These are phyloP conservation scores for Tylopilus orsonianus DNA, from an alignment of 1,284 basidiomycete genomes.

Conservation along the genomic window DNA sequence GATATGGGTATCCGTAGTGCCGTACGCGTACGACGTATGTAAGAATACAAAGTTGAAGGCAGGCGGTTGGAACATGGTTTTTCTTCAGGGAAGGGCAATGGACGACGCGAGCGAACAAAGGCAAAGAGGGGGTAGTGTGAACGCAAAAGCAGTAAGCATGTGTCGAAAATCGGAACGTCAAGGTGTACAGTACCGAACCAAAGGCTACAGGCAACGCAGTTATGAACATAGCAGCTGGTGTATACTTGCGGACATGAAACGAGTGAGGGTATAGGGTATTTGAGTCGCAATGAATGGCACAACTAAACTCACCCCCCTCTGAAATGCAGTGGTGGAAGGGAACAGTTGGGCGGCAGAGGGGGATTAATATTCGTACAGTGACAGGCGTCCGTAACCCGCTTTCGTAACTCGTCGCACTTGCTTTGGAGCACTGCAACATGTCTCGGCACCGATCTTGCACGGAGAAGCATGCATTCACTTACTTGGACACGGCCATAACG, in stretches of 20 bases:
- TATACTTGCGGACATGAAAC: slow-evolving; percentile 29
- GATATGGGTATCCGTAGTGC: slow-evolving; percentile 14
- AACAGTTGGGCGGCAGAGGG: slow-evolving; percentile 39
- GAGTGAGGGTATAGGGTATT: slow-evolving; percentile 31
- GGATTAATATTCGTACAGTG: slow-evolving; percentile 39
- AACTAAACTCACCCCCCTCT: slow-evolving; percentile 25
- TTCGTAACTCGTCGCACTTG: slow-evolving; percentile 46
- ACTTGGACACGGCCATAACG: slow-evolving; percentile 71
- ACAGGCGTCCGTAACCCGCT: slow-evolving; percentile 48
- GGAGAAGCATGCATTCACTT: slow-evolving; percentile 24
- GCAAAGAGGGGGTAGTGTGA: slow-evolving; percentile 13
- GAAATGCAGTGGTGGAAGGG: slow-evolving; percentile 36
- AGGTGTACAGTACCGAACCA: slow-evolving; percentile 31
- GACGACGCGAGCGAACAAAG: slow-evolving; percentile 9
- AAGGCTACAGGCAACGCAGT: slow-evolving; percentile 28
- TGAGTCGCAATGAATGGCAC: slow-evolving; percentile 1
- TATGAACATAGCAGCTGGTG: slow-evolving; percentile 28
- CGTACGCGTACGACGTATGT: slow-evolving; percentile 14
- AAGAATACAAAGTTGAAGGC: slow-evolving; percentile 18
- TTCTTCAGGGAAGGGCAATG: neutral
- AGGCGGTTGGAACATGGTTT: neutral
- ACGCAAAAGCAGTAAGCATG: slow-evolving; percentile 10
- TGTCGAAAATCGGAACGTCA: slow-evolving; percentile 2
- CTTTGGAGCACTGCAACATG: slow-evolving; percentile 41
- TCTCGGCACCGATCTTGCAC: slow-evolving; percentile 8